Evolutionary conservation across 2,329 filamentous ascomycete genomes (phyloP), one percentile per base, ranked within the genome.

Genomic region (Plenodomus biglobosus): DNA sequence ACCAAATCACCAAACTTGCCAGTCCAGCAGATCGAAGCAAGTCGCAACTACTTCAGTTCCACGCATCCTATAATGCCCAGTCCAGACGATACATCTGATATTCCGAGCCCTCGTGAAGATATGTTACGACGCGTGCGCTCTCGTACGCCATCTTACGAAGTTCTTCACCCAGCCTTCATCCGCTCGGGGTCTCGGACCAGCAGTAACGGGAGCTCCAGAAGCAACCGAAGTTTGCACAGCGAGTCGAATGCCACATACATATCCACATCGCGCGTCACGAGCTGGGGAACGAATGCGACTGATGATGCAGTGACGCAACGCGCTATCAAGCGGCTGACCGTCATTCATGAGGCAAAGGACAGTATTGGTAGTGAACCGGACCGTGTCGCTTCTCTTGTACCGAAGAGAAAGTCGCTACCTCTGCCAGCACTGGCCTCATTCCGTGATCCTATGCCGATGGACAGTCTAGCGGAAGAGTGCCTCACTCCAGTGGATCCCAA

Each of bases 231-330:
- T 43, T 57, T 65, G 7, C 61, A 65, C n/a, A 70, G 66, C 34
- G 66, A 70, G 39, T 45, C 55, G 7, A 77, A 78, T 30, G 74
- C 78, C 56, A 82, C 80, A 1, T 85, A 83, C 52, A 57, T 83
- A 4, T 79, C 59, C 20, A 48, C 48, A 3, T 72, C 68, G 16
- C 62, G 86, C 18, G 82, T 88, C 42, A 88, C 86, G 1, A 90
- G 86, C 66, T 90, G 87, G 87, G 81, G 80, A 3, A 82, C 84
- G 52, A 87, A 86, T 0, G 82, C 80, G 1, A 76, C 78, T 1
- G 79, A 79, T 47, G 83, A 80, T 2, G 78, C 81, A 2, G 70
- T 78, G 5, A 82, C 66, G 49, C 77, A 73, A 49, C 75, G 50
- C 71, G 79, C 75, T 75, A 82, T 50, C 67, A 74, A 86, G 59